phyloP scores from a whole-genome alignment of 306 rosid genomes.

The Vicia villosa region DNA sequence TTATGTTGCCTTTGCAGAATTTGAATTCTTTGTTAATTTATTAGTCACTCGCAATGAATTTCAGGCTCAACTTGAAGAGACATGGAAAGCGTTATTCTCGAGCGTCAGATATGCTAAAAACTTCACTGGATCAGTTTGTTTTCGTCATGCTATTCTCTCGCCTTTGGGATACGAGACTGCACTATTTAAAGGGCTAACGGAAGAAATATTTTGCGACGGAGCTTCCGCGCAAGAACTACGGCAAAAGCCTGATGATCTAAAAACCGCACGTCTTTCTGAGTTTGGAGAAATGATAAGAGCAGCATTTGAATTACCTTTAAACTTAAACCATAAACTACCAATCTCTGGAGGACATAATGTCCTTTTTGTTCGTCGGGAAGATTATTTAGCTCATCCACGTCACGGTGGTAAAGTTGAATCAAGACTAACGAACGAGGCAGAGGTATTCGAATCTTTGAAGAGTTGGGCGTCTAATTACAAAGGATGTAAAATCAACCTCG shows the following conservation, averaged over 20 bases:
- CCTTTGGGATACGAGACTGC: conserved; percentile 94
- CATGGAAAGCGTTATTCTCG: conserved; percentile 87
- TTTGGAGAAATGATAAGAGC: conserved; percentile 94
- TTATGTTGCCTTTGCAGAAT: conserved; percentile 18
- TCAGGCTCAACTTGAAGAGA: conserved; percentile 90
- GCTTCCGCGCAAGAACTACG: conserved; percentile 67
- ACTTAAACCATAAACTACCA: conserved; percentile 50
- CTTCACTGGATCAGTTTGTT: conserved; percentile 80
- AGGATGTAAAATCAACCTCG: conserved; percentile 75
- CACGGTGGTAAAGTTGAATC: conserved; percentile 87
- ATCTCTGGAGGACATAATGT: conserved; percentile 56
- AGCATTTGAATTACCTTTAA: conserved; percentile 66
- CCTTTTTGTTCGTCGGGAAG: conserved; percentile 93
- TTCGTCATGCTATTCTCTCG: conserved; percentile 80
- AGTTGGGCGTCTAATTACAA: conserved; percentile 59
- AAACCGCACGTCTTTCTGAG: conserved; percentile 89
- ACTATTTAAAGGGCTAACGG: conserved; percentile 74
- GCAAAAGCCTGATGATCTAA: conserved; percentile 65
- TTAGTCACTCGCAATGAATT: conserved; percentile 25
- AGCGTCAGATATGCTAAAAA: conserved; percentile 82
- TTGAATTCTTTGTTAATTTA: conserved; percentile 21
- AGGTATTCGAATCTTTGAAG: conserved; percentile 67
- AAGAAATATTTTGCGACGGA: conserved; percentile 66
- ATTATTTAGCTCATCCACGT: conserved; percentile 95
- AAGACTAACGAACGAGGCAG: conserved; percentile 77